phyloP scores from a whole-genome alignment of 1,284 basidiomycete species.

The Sparassis latifolia region DNA sequence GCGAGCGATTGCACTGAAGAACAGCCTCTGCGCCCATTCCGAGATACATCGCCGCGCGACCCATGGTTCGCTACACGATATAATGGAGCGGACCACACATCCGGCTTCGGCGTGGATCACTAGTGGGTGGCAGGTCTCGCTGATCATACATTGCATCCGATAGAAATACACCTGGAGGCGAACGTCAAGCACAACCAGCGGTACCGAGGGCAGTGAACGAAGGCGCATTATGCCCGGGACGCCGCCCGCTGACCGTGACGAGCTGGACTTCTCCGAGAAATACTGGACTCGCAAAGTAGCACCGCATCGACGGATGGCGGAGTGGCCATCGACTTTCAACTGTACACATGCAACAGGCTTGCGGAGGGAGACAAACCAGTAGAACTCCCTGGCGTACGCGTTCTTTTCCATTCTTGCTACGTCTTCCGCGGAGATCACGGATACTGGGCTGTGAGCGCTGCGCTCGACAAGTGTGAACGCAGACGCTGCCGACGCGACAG shows the following conservation, averaged over 20 bases:
- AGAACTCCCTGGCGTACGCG: background rate
- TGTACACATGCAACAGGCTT: background rate
- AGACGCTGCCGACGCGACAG: too few relatives aligned
- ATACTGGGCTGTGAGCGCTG: background rate
- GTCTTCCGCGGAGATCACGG: background rate
- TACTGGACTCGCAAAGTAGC: background rate
- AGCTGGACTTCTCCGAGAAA: too few relatives aligned
- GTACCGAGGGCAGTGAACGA: background rate
- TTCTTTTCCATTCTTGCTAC: background rate
- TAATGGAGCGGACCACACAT: background rate
- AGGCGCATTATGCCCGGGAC: conserved; percentile 7
- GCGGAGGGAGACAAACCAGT: background rate
- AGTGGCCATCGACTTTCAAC: background rate
- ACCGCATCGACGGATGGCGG: background rate
- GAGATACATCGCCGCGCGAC: background rate
- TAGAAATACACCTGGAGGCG: conserved; percentile 8
- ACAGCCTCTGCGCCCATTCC: background rate
- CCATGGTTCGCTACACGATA: background rate
- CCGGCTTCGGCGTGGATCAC: background rate
- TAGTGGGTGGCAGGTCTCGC: conserved; percentile 1
- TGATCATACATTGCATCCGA: conserved; percentile 2
- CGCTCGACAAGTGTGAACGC: background rate
- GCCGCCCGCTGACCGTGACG: background rate
- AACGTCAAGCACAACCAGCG: conserved; percentile 2
- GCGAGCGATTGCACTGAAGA: conserved; percentile 1